Percentiles rank a stretch among this genome's conserved stretches.
Conservation (phyloP, 2,329 filamentous ascomycete species). For the Parafenestella ontariensis region DNA sequence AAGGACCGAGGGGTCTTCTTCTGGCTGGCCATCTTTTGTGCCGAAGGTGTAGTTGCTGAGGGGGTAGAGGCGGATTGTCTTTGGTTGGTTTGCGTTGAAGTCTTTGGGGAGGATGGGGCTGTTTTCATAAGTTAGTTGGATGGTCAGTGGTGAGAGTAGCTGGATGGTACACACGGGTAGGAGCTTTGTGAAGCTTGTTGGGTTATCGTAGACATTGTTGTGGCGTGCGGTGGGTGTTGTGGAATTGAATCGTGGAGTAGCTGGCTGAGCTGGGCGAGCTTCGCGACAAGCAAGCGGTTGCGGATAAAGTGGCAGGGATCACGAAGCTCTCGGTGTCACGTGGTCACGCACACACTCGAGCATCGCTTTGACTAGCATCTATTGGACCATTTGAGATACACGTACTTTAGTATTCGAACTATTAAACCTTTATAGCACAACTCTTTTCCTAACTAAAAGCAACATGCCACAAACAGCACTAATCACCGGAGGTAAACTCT, state of each 20-base stretch:
- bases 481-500: conserved; percentile 71
- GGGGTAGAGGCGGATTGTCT: conserved; percentile 89
- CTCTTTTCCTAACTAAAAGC: background rate
- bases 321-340: conserved; percentile 3
- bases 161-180: conserved; percentile 60
- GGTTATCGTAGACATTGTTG: conserved; percentile 88
- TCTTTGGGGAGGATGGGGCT: conserved; percentile 78
- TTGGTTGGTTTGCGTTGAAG: conserved; percentile 89
- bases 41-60: conserved; percentile 99
- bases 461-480: conserved; percentile 65
- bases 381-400: background rate
- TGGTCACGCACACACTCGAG: conserved; percentile 7
- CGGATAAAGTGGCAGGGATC: conserved; percentile 20
- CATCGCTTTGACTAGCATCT: background rate
- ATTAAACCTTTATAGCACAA: background rate
- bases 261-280: conserved; percentile 6
- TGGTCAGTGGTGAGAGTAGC: background rate
- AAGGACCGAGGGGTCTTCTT: conserved; percentile 95
- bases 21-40: conserved; percentile 96
- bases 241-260: conserved; percentile 8
- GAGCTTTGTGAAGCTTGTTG: conserved; percentile 76
- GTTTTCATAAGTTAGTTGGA: conserved; percentile 8
- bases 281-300: conserved; percentile 21
- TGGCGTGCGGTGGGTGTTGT: conserved; percentile 11
- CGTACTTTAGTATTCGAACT: background rate